phyloP scores from a whole-genome alignment of 2,329 filamentous ascomycete genomes.

The Fusarium pseudoanthophilum region DNA sequence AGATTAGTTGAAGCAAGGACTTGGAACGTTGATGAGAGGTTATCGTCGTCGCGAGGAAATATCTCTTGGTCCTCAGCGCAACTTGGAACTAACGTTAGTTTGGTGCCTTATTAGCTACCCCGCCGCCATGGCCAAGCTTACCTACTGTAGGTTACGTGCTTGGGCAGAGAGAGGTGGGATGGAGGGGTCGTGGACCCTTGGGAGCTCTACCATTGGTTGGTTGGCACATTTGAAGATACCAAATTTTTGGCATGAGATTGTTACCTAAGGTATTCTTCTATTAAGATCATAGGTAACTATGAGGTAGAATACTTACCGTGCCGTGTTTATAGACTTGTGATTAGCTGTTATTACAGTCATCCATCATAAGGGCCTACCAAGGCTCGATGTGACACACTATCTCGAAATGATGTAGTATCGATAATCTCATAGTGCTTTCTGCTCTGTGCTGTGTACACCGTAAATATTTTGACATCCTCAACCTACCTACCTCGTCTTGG shows the following conservation, averaged over 20 bases:
- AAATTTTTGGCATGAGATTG: neutral
- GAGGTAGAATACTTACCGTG: no score
- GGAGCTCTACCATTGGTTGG: conserved; percentile 41
- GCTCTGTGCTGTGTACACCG: neutral
- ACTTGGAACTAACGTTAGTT: conserved; percentile 2
- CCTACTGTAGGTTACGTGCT: conserved; percentile 18
- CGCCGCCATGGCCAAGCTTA: conserved; percentile 42
- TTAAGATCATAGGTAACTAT: neutral
- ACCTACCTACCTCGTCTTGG: neutral
- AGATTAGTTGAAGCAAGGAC: neutral
- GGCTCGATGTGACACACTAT: neutral
- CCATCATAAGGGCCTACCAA: neutral
- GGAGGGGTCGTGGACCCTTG: conserved; percentile 43
- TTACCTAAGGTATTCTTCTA: neutral
- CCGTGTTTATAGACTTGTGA: neutral
- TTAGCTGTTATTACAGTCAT: neutral
- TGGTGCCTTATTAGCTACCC: conserved; percentile 11
- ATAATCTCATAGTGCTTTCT: neutral
- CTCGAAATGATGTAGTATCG: neutral
- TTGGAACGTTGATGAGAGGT: conserved; percentile 8
- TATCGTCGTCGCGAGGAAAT: conserved; percentile 20
- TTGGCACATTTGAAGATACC: neutral
- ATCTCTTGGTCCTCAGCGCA: conserved; percentile 23
- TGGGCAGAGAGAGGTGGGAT: conserved; percentile 5
- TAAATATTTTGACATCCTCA: neutral